Base-by-base conservation (phyloP, 1,284 basidiomycete species). In the Apiotrichum gracile region DNA sequence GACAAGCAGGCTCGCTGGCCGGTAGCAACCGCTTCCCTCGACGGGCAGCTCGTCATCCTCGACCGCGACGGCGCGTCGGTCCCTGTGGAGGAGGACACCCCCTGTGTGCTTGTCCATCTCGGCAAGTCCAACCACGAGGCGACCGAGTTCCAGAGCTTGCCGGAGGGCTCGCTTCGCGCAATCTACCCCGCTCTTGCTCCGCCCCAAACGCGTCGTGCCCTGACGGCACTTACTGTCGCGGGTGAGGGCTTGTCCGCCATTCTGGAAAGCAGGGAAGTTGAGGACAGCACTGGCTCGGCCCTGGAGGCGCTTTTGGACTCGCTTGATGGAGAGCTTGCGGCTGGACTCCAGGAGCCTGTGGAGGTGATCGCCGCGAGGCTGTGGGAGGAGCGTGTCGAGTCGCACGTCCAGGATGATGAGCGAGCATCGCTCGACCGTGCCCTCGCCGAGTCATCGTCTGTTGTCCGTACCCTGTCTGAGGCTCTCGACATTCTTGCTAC, bases 1-100 rank as follows among this genome's bases (percentile, higher is more conserved):
- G 90, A 94, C 73, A 83, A 87, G 44, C 84, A 84, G 61, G 88
- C 86, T 22, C 81, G 90, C 42, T 88, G 87, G 85, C 89, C 90
- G 0, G 78, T 93, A 16, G 44, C 52, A 8, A 65, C 63, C 4
- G 35, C 61, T 1, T 27, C 62, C 2, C 12, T 64, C 27, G 54
- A 62, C n/a, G 60, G 57, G 8, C 58, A 64, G 37, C 19, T 87
- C 31, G 68, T 89, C 35, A 73, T 91, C 24, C 76, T 89, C 14
- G 86, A 91, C 69, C 80, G 90, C 51, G 88, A 92, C 69, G 84
- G 91, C 21, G 77, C 86, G 13, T 82, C 83, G 2, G 75, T 78
- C 6, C 71, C 88, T 24, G 81, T 85, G 4, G 73, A 75, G 16
- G 83, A 87, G 65, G 88, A 92, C 67, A 71, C 83, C 39, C 79